A percentile compares a stretch with the other conserved stretches of the same genome.
Evolutionary conservation across 2,329 filamentous ascomycete genomes (phyloP).

Genomic region (Aspergillus melleus): DNA sequence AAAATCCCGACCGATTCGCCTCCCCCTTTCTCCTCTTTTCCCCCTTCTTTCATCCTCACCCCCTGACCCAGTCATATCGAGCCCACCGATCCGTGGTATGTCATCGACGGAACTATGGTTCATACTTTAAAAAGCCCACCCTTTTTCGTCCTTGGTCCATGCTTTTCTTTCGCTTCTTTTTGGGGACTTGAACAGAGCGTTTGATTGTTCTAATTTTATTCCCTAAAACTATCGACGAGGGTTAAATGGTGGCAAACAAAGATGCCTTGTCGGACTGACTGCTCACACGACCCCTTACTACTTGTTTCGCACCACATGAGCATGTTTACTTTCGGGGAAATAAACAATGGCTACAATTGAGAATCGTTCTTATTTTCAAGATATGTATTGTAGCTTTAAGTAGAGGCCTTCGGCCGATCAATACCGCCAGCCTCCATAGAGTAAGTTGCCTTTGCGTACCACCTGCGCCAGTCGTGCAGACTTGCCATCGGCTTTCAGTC

Average conservation of each 20-base stretch:
- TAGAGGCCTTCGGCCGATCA: conserved; percentile 3
- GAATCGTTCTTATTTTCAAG: no score
- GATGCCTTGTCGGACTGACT: no score
- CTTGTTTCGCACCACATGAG: no score
- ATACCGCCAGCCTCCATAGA: conserved; percentile 41
- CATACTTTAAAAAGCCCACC: background rate
- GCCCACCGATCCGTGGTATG: conserved; percentile 16
- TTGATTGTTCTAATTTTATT: background rate
- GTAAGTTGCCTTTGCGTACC: conserved; percentile 32
- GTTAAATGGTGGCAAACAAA: no score
- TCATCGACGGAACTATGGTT: background rate
- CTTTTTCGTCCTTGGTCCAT: no score
- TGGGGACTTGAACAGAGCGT: background rate
- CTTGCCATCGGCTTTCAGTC: conserved; percentile 35
- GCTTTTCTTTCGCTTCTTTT: background rate
- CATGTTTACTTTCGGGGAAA: no score
- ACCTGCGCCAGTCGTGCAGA: conserved; percentile 34
- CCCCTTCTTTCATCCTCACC: background rate
- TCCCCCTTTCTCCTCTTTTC: conserved; percentile 10
- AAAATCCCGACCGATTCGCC: conserved; percentile 6
- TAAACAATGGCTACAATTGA: no score
- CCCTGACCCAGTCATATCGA: conserved; percentile 17
- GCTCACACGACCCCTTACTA: no score
- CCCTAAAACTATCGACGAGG: background rate
- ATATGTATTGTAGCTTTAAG: background rate